Conservation (phyloP, 192 early-diverging fungal species). For the Oehlia diaphana region DNA sequence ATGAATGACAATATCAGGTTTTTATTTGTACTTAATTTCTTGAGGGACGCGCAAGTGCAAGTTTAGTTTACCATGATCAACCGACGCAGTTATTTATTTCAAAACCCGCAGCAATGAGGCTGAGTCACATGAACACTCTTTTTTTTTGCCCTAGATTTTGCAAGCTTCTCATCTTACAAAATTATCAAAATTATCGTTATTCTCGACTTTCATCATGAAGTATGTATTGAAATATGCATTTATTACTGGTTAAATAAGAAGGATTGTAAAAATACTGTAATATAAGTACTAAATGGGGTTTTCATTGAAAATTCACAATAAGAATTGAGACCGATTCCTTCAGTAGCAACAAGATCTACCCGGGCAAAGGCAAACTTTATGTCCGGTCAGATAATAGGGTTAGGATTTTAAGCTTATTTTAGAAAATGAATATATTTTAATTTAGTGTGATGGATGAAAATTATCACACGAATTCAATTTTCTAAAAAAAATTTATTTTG, state of each 20-base stretch:
- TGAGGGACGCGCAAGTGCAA: no score
- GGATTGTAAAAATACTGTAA: neutral
- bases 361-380: slow-evolving; percentile 94
- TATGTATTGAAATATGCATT: neutral
- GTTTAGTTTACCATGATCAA: no score
- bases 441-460: neutral
- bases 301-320: slow-evolving; percentile 1
- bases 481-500: no score
- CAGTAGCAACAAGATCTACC: slow-evolving; percentile 99
- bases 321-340: slow-evolving; percentile 95
- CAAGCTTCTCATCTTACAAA: neutral
- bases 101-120: no score
- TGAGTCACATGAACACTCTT: no score
- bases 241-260: neutral
- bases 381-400: slow-evolving; percentile 90
- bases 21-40: no score
- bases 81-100: no score
- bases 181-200: neutral
- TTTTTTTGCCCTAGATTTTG: no score
- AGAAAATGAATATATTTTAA: neutral
- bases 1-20: no score
- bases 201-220: slow-evolving; percentile 2
- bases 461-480: no score
- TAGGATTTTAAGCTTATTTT: slow-evolving; percentile 34
- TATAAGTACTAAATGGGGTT: neutral